Percentiles rank a stretch among this genome's conserved stretches.
These are phyloP conservation scores for Tulasnella sp. DNA, from an alignment of 768 basidiomycete genomes.

Conservation along the genomic window DNA sequence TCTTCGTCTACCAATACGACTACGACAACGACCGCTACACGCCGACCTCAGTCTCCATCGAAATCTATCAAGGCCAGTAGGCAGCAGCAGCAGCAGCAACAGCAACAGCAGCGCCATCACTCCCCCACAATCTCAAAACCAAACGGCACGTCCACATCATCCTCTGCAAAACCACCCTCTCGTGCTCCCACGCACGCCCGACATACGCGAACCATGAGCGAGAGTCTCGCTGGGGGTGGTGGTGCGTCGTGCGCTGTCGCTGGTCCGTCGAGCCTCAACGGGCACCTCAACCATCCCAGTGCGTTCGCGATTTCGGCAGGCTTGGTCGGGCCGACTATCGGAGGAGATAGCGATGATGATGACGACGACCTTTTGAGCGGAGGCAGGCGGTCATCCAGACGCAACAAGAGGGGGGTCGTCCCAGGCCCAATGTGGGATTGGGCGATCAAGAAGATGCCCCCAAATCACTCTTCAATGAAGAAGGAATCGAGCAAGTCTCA, in stretches of 20 bases:
- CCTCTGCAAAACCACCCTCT: neutral
- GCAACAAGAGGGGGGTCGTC: slow-evolving; percentile 48
- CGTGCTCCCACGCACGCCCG: neutral
- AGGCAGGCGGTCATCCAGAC: slow-evolving; percentile 3
- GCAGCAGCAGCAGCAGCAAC: too few species aligned
- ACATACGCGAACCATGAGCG: slow-evolving; percentile 5
- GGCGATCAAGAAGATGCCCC: slow-evolving; percentile 46
- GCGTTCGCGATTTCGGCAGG: neutral
- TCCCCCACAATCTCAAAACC: neutral
- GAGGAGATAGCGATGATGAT: slow-evolving; percentile 2
- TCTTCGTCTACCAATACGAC: neutral
- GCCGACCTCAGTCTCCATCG: slow-evolving; percentile 8
- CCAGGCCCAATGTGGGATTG: slow-evolving; percentile 82
- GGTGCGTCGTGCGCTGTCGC: neutral
- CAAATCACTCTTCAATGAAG: slow-evolving; percentile 30
- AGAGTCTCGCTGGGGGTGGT: neutral
- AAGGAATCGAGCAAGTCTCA: slow-evolving; percentile 13
- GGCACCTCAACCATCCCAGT: slow-evolving; percentile 4
- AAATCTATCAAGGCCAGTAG: slow-evolving; percentile 5
- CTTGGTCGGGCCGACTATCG: neutral
- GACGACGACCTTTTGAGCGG: neutral
- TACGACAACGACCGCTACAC: neutral
- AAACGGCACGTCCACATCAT: neutral
- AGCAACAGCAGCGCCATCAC: too few species aligned
- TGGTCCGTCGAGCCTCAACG: neutral